Evolutionary conservation across 176 grass and related monocot species (phyloP).

Genomic region (Carex kokanica): DNA sequence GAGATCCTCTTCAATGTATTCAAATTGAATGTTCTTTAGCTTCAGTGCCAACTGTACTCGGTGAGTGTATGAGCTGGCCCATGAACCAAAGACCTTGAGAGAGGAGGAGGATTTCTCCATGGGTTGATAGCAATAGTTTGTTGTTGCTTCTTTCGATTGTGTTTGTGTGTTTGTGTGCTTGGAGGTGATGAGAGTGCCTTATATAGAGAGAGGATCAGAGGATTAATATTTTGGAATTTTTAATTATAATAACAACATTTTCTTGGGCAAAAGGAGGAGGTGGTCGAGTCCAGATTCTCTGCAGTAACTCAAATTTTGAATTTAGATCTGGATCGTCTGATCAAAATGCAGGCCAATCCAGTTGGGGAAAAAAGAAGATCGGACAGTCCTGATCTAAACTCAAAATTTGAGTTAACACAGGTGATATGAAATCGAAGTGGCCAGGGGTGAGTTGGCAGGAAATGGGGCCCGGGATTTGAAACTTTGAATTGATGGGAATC

Average conservation of each 20-base stretch:
- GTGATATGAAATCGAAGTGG: no score
- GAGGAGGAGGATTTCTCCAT: constrained; percentile 39
- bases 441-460: neutral
- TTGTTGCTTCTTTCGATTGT: neutral
- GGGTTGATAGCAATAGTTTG: neutral
- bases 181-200: neutral
- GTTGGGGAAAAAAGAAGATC: no score
- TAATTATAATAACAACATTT: neutral
- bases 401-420: no score
- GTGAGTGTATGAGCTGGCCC: constrained; percentile 93
- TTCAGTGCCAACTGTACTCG: constrained; percentile 76
- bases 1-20: constrained; percentile 75
- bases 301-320: no score
- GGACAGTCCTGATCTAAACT: no score
- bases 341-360: no score
- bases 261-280: no score
- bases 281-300: no score
- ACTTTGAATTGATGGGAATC: neutral
- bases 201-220: constrained; percentile 10
- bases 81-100: constrained; percentile 67
- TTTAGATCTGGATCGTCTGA: no score
- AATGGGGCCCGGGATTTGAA: neutral
- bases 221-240: neutral
- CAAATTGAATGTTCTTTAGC: constrained; percentile 65
- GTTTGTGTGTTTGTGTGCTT: neutral